Evolutionary conservation across 495 filamentous ascomycete genomes (phyloP).

Genomic region (Penicillium ucsense): DNA sequence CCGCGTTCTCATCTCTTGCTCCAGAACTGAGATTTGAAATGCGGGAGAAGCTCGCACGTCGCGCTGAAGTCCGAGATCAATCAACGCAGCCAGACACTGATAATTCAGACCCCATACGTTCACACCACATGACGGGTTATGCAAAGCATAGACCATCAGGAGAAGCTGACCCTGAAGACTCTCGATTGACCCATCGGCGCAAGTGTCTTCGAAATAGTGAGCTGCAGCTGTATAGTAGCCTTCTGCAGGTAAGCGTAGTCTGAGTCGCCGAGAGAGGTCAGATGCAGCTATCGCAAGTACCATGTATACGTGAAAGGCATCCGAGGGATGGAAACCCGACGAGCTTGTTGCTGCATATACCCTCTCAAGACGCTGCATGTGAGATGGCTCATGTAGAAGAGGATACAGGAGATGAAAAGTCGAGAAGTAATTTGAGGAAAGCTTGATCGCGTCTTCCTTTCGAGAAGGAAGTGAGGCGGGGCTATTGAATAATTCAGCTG

Average conservation of each 20-base stretch:
- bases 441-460: conserved; percentile 25
- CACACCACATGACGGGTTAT: conserved; percentile 34
- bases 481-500: conserved; percentile 25
- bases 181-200: conserved; percentile 26
- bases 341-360: conserved; percentile 15
- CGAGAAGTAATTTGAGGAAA: conserved; percentile 32
- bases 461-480: conserved; percentile 24
- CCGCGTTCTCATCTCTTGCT: conserved; percentile 39
- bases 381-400: conserved; percentile 32
- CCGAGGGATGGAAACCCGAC: conserved; percentile 13
- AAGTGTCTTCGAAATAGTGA: conserved; percentile 26
- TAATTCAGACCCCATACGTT: conserved; percentile 43
- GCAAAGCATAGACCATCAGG: conserved; percentile 37
- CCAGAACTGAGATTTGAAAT: conserved; percentile 26
- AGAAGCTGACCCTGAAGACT: conserved; percentile 34
- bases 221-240: conserved; percentile 37
- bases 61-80: conserved; percentile 38
- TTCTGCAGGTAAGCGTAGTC: conserved; percentile 32
- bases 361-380: conserved; percentile 22
- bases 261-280: conserved; percentile 31
- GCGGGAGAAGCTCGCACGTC: conserved; percentile 25
- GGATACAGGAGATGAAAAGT: conserved; percentile 34
- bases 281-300: conserved; percentile 35
- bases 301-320: conserved; percentile 35
- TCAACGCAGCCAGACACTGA: conserved; percentile 34